These are phyloP conservation scores for Fraxinus platypoda DNA, from an alignment of 305 asterid species.

Conservation along the genomic window DNA sequence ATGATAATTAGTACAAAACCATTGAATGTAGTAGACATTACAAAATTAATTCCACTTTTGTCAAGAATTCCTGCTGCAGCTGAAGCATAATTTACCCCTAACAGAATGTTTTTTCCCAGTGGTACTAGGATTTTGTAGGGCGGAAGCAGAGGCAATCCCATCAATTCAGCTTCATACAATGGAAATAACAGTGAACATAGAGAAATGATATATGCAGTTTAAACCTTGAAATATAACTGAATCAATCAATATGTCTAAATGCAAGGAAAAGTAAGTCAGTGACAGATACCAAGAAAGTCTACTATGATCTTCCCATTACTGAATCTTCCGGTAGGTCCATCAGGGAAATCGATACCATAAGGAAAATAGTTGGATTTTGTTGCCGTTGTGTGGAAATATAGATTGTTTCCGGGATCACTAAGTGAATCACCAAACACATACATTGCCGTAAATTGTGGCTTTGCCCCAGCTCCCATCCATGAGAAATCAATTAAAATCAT, in stretches of 20 bases:
- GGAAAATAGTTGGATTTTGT: constrained; percentile 41
- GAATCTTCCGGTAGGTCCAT: constrained; percentile 42
- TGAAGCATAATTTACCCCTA: constrained; percentile 31
- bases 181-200: neutral
- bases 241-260: neutral
- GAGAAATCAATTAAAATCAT: neutral
- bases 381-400: neutral
- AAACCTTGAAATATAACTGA: neutral
- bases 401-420: constrained; percentile 38
- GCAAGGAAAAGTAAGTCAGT: neutral
- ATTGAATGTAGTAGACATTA: neutral
- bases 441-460: constrained; percentile 27
- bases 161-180: constrained; percentile 13
- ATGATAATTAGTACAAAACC: neutral
- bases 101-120: neutral
- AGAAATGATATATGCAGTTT: too few species aligned
- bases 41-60: constrained; percentile 11
- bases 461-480: neutral
- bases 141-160: constrained; percentile 23
- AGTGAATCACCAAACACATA: constrained; percentile 41
- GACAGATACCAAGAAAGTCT: constrained; percentile 33
- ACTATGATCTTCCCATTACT: constrained; percentile 35
- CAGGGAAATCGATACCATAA: constrained; percentile 34
- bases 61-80: constrained; percentile 28
- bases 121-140: constrained; percentile 11